These are phyloP conservation scores for Lolium multiflorum DNA, from an alignment of 176 grass and related monocot genomes.

Conservation along the genomic window DNA sequence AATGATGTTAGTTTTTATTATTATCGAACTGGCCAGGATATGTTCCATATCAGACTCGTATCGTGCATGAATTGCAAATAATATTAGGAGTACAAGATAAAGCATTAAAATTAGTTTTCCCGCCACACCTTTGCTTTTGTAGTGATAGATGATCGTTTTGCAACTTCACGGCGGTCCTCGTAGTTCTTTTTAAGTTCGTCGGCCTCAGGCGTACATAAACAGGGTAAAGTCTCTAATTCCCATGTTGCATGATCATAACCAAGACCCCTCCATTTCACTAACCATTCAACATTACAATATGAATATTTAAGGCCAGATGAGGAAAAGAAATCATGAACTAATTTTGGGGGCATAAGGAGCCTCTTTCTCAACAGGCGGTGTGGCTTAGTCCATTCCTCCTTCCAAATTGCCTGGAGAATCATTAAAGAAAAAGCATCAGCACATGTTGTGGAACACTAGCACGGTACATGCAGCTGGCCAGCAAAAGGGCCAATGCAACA, in stretches of 20 bases:
- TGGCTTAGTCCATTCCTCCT: slow-evolving; percentile 87
- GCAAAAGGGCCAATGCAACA: too few relatives aligned
- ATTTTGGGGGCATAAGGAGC: slow-evolving; percentile 53
- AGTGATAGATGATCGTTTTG: slow-evolving; percentile 42
- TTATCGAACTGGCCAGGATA: slow-evolving; percentile 15
- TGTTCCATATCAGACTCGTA: not conserved
- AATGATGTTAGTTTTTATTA: not conserved
- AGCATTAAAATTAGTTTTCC: slow-evolving; percentile 12
- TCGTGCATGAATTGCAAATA: slow-evolving; percentile 6
- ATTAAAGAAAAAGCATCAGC: slow-evolving; percentile 16
- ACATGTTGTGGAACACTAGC: too few relatives aligned
- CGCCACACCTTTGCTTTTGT: slow-evolving; percentile 48
- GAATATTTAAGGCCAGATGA: slow-evolving; percentile 35
- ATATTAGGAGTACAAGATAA: not conserved
- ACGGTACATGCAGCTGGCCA: too few relatives aligned
- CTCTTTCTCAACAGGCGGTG: slow-evolving; percentile 72
- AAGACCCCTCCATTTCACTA: slow-evolving; percentile 89
- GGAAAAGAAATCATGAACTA: slow-evolving; percentile 60
- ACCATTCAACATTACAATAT: slow-evolving; percentile 75
- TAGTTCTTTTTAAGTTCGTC: slow-evolving; percentile 64
- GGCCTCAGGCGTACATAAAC: slow-evolving; percentile 61
- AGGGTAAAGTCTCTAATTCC: slow-evolving; percentile 72
- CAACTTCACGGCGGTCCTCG: slow-evolving; percentile 43
- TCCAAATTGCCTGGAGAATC: slow-evolving; percentile 68
- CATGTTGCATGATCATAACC: slow-evolving; percentile 89